A percentile compares a stretch with the other conserved stretches of the same genome.
These are phyloP conservation scores for Pichia rugopelliculosa DNA, from an alignment of 805 yeast genomes.

Conservation along the genomic window DNA sequence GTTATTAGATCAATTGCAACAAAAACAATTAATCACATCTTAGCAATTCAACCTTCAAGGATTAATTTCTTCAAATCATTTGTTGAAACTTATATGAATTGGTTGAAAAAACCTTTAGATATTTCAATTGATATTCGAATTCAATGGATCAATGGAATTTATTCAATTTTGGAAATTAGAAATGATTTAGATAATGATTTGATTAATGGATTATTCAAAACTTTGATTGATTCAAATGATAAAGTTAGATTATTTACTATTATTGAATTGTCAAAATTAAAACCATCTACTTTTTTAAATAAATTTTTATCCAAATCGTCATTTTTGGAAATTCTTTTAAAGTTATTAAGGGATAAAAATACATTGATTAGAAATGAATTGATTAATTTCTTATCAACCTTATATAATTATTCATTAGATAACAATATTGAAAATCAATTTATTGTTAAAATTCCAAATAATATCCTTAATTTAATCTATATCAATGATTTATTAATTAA, in stretches of 20 bases:
- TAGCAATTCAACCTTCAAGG: slow-evolving; percentile 41
- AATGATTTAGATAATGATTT: slow-evolving; percentile 44
- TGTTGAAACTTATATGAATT: slow-evolving; percentile 53
- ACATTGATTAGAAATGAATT: slow-evolving; percentile 54
- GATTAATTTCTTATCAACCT: slow-evolving; percentile 43
- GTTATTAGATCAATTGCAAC: slow-evolving; percentile 62
- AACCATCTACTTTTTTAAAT: slow-evolving; percentile 38
- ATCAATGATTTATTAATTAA: slow-evolving; percentile 66
- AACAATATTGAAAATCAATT: slow-evolving; percentile 22
- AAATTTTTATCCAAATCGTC: slow-evolving; percentile 37
- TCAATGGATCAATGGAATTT: slow-evolving; percentile 60
- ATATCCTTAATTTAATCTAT: slow-evolving; percentile 57
- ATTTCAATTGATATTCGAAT: slow-evolving; percentile 54
- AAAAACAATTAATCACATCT: slow-evolving; percentile 60
- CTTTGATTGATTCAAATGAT: slow-evolving; percentile 70
- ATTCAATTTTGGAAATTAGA: slow-evolving; percentile 38
- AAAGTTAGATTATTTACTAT: slow-evolving; percentile 61
- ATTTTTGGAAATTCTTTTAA: slow-evolving; percentile 48
- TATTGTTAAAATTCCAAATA: slow-evolving; percentile 53
- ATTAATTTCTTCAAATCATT: slow-evolving; percentile 53
- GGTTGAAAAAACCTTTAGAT: slow-evolving; percentile 75
- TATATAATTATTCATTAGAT: slow-evolving; percentile 42
- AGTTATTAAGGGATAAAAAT: slow-evolving; percentile 66
- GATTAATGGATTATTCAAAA: slow-evolving; percentile 52
- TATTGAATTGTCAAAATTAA: slow-evolving; percentile 39